phyloP scores from a whole-genome alignment of 2,329 filamentous ascomycete species.

The Pestalotiopsis sp. region DNA sequence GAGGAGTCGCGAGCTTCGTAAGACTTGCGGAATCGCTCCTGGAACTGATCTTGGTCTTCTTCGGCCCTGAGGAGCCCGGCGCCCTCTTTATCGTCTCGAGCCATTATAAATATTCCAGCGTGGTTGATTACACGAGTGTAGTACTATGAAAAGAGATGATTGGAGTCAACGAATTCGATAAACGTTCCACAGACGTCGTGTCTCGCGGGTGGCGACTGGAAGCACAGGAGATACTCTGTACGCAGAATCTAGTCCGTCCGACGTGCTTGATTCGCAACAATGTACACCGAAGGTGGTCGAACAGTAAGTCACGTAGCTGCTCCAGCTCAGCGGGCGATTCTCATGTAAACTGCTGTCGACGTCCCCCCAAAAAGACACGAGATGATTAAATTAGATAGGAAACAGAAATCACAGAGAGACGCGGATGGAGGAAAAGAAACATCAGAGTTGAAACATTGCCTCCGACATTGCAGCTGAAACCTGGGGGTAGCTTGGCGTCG shows the following conservation, averaged over 20 bases:
- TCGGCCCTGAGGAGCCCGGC: slow-evolving; percentile 30
- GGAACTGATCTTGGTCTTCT: background rate
- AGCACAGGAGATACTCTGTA: background rate
- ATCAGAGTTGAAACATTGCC: slow-evolving; percentile 9
- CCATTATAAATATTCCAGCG: slow-evolving; percentile 24
- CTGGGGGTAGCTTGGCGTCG: slow-evolving; percentile 21
- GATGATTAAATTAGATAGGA: background rate
- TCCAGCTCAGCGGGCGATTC: background rate
- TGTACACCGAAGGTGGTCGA: background rate
- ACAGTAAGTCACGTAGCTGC: background rate
- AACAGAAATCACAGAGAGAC: background rate
- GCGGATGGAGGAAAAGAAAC: background rate
- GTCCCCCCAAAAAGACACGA: background rate
- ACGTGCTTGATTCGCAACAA: too few relatives aligned
- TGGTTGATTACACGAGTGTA: background rate
- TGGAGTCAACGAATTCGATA: background rate
- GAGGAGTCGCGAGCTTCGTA: slow-evolving; percentile 31
- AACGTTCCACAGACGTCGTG: background rate
- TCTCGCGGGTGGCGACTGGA: background rate
- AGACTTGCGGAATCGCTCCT: slow-evolving; percentile 31
- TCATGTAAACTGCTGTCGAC: background rate
- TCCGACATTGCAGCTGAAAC: slow-evolving; percentile 22
- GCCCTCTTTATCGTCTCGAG: slow-evolving; percentile 16
- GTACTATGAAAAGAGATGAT: background rate
- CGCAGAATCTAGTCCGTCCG: background rate